Evolutionary conservation across 176 grass and related monocot species (phyloP), one percentile per base, ranked within the genome.

Genomic region (Dactylis glomerata): DNA sequence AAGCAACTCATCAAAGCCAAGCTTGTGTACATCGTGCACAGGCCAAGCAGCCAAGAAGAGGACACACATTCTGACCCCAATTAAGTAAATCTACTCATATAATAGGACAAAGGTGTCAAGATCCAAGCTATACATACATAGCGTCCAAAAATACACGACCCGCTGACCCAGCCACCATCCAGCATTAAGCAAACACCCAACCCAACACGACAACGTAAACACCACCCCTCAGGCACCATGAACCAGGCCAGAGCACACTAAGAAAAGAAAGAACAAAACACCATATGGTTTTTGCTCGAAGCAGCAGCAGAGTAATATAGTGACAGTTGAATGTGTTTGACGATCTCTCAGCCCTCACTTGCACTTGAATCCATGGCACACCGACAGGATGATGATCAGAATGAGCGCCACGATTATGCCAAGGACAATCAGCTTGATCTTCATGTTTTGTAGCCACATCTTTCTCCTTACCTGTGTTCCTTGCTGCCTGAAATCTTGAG

Each of bases 381-480:
- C 90, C 12, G 95, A 97, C 59, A 94, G 81, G 75, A 97, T 75
- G 16, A 97, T 97, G 79, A 97, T 94, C 12, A 97, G 92, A 42
- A 97, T 94, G 20, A 97, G 76, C 3, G 92, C 95, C 3, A 97
- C 83, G 15, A 94, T 97, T 77, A 97, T 97, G 52, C 88, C 92
- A 6, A 97, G 81, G 17, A 97, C 95, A 7, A 97, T 97, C 3
- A 97, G 90, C 84, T 97, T 97, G 36, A 97, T 92, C 84, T 97
- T 97, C 95, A 97, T 97, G 82, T 97, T 97, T 51, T 97, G 92
- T 12, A 97, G 71, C 95, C 95, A 97, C 95, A 97, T 97, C 90
- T 97, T 97, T 83, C 95, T 83, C 76, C 92, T 82, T 31, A 97
- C 88, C 40, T 92, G 58, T 5, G 92, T 94, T 32, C 95, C 92